Percentiles rank a stretch among this genome's conserved stretches.
Conservation (phyloP, 345 rosid species). For the Populus simonii region DNA sequence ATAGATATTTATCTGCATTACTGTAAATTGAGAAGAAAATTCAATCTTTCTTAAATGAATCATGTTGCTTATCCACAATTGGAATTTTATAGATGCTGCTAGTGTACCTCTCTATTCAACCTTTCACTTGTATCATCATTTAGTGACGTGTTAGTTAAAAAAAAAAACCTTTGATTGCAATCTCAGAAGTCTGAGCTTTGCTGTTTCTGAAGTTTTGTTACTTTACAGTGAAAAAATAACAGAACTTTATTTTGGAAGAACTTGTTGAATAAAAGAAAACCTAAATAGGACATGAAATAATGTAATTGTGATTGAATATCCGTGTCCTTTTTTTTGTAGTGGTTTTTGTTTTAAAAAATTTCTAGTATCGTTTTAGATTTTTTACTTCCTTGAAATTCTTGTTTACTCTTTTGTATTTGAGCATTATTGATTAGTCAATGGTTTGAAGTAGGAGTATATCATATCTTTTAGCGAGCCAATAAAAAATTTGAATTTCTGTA, state of each 20-base stretch:
- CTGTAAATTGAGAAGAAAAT: slow-evolving; percentile 2
- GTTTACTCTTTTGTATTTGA: neutral
- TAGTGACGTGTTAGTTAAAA: neutral
- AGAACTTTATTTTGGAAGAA: neutral
- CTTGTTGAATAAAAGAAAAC: neutral
- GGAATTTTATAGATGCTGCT: neutral
- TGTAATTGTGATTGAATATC: neutral
- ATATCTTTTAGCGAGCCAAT: neutral
- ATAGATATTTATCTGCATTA: neutral
- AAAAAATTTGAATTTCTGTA: slow-evolving; percentile 1
- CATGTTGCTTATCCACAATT: neutral
- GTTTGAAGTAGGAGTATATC: neutral
- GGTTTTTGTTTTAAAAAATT: neutral
- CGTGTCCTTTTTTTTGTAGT: neutral
- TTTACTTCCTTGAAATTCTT: neutral
- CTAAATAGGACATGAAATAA: neutral
- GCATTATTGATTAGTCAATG: neutral
- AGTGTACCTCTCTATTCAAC: neutral
- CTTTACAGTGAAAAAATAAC: neutral
- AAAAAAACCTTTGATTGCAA: neutral
- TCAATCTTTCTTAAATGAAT: no score
- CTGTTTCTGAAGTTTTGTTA: neutral
- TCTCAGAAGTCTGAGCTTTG: neutral
- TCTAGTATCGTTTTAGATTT: neutral
- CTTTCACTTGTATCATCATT: neutral